Evolutionary conservation across 2,329 filamentous ascomycete species (phyloP), one percentile per base, ranked within the genome.

Genomic region (Fusarium temperatum): DNA sequence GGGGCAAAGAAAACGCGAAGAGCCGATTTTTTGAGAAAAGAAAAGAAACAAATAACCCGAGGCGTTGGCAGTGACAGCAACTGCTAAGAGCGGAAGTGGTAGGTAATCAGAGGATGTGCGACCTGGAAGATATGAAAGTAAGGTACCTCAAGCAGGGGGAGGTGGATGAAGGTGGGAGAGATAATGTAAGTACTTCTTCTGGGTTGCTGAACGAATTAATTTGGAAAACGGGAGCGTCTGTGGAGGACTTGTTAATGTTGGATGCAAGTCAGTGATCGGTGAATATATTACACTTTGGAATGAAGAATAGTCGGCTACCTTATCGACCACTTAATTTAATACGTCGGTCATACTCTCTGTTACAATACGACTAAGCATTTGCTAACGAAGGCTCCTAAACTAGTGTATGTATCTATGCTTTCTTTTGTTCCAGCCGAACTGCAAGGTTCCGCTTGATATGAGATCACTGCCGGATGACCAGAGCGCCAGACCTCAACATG

Each of bases 351-450:
- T 26, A 20, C n/a, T 10, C 15, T 45, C 41, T 42, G 22, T 17
- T 24, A 32, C 32, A n/a, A 39, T 38, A 24, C 3, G n/a, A 7
- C 38, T 20, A 14, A 18, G 32, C 5, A 28, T 51, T 42, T 30
- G 32, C 45, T n/a, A 26, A 26, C 26, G 14, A 53, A 61, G 41
- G 24, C 35, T 18, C 26, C 32, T 36, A n/a, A 54, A 50, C 51
- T 30, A 41, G 28, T 28, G 14, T 55, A 28, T 41, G 26, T 39
- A 41, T 55, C 20, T 55, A 24, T 38, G 50, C 50, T 39, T 32
- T 30, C 44, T 68, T 68, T 72, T 74, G 58, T 59, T 44, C 26
- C 47, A 18, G 28, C 22, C 35, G 14, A 26, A 28, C n/a, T 42
- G 38, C 32, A 38, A 69, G 26, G 26, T 26, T 38, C 36, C 22